A percentile compares a stretch with the other conserved stretches of the same genome.
Evolutionary conservation across 148 eudicot genomes (phyloP).

Genomic region (Rheum nobile): DNA sequence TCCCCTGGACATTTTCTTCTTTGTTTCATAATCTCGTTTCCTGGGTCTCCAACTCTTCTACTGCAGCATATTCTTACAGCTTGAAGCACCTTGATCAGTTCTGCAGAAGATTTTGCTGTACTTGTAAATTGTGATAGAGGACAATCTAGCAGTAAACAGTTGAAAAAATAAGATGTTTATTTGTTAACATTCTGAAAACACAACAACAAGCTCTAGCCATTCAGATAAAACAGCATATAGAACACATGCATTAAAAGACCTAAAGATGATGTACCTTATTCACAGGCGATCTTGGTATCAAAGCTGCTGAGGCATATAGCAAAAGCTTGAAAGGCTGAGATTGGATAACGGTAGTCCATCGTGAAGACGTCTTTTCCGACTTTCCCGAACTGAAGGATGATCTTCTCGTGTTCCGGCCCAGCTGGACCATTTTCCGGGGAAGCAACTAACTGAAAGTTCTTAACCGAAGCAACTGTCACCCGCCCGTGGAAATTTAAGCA

Average conservation of each 20-base stretch:
- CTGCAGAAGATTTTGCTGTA: neutral
- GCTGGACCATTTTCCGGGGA: constrained; percentile 36
- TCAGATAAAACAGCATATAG: too few relatives aligned
- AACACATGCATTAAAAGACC: neutral
- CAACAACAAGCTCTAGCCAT: neutral
- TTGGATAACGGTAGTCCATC: constrained; percentile 64
- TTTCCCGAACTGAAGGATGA: constrained; percentile 69
- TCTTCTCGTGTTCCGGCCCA: constrained; percentile 49
- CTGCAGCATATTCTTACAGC: neutral
- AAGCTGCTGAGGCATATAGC: constrained; percentile 81
- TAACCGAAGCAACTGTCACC: constrained; percentile 73
- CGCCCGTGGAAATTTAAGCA: constrained; percentile 70
- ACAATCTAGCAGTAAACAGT: neutral
- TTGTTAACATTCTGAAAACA: neutral
- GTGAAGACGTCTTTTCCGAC: constrained; percentile 69
- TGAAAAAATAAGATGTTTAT: neutral
- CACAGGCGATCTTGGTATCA: constrained; percentile 67
- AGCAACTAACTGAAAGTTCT: constrained; percentile 72
- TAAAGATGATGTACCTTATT: constrained; percentile 23
- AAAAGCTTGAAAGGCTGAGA: constrained; percentile 74
- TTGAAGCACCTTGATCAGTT: constrained; percentile 5
- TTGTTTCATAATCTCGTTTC: neutral
- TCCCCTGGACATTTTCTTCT: neutral
- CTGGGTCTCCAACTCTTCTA: neutral
- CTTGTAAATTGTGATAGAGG: neutral